Percentiles rank a stretch among this genome's conserved stretches.
phyloP scores from a whole-genome alignment of 371 early-diverging fungal genomes.

The Mortierella polycephala region DNA sequence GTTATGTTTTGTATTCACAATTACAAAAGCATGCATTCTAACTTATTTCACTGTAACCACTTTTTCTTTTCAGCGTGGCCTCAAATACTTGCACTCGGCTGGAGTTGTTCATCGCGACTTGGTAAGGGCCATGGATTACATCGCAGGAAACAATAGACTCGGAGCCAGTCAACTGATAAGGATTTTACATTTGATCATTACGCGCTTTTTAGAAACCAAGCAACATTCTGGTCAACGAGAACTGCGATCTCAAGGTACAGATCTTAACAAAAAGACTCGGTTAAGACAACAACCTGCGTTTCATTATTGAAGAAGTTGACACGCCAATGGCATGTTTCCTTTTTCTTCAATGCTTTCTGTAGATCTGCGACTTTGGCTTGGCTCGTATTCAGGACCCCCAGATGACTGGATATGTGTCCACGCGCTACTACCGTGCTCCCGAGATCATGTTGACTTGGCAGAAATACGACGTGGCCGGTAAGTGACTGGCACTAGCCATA shows the following conservation, averaged over 20 bases:
- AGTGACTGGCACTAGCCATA: slow-evolving; percentile 4
- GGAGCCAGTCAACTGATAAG: neutral
- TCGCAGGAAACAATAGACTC: neutral
- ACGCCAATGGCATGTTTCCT: neutral
- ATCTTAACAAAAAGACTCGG: too few species aligned
- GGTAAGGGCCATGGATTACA: slow-evolving; percentile 56
- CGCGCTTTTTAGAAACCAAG: slow-evolving; percentile 81
- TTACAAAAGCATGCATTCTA: neutral
- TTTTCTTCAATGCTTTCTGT: neutral
- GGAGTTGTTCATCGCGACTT: slow-evolving; percentile 96
- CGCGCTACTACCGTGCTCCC: slow-evolving; percentile 98
- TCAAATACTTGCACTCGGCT: slow-evolving; percentile 94
- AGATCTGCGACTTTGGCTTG: slow-evolving; percentile 97
- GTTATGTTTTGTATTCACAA: neutral
- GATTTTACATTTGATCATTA: neutral
- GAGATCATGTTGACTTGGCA: slow-evolving; percentile 99
- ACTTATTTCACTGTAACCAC: slow-evolving; percentile 6
- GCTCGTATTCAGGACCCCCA: slow-evolving; percentile 93
- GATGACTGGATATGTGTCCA: slow-evolving; percentile 97
- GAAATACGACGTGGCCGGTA: slow-evolving; percentile 94
- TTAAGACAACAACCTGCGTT: too few species aligned
- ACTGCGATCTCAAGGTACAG: slow-evolving; percentile 90
- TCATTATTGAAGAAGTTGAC: too few species aligned
- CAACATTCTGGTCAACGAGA: slow-evolving; percentile 95
- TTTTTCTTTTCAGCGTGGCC: slow-evolving; percentile 67